A percentile compares a stretch with the other conserved stretches of the same genome.
Evolutionary conservation across 306 rosid species (phyloP).

Genomic region (Vigna nakashimae): DNA sequence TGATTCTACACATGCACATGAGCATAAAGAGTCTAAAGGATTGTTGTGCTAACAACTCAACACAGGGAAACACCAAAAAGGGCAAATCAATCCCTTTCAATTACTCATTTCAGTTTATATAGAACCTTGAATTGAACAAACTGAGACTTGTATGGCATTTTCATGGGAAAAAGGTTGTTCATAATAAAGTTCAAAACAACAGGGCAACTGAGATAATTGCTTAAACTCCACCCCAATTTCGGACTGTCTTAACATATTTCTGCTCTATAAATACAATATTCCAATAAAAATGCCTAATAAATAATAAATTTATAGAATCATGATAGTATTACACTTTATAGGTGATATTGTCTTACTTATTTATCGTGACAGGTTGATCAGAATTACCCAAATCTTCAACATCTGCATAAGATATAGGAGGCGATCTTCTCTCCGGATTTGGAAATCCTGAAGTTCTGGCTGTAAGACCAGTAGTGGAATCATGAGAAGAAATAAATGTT

Average conservation of each 20-base stretch:
- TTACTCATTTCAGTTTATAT: constrained; percentile 19
- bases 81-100: constrained; percentile 31
- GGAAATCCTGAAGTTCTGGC: constrained; percentile 61
- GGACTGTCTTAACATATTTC: constrained; percentile 13
- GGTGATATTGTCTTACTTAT: constrained; percentile 46
- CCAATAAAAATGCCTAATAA: constrained; percentile 26
- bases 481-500: constrained; percentile 55
- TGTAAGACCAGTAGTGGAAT: constrained; percentile 51
- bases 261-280: constrained; percentile 28
- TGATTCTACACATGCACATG: not conserved
- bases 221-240: constrained; percentile 26
- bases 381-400: constrained; percentile 46
- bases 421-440: constrained; percentile 50
- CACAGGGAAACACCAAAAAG: constrained; percentile 18
- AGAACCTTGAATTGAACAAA: constrained; percentile 18
- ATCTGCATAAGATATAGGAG: constrained; percentile 53
- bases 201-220: constrained; percentile 14
- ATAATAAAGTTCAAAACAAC: constrained; percentile 17
- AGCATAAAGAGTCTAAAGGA: not conserved
- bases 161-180: not conserved
- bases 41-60: not conserved
- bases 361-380: constrained; percentile 47
- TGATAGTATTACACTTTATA: not conserved
- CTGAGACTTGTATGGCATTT: not conserved
- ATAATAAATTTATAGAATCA: constrained; percentile 35